Conservation (phyloP, 1,284 basidiomycete genomes). For the Gymnopus androsaceus region DNA sequence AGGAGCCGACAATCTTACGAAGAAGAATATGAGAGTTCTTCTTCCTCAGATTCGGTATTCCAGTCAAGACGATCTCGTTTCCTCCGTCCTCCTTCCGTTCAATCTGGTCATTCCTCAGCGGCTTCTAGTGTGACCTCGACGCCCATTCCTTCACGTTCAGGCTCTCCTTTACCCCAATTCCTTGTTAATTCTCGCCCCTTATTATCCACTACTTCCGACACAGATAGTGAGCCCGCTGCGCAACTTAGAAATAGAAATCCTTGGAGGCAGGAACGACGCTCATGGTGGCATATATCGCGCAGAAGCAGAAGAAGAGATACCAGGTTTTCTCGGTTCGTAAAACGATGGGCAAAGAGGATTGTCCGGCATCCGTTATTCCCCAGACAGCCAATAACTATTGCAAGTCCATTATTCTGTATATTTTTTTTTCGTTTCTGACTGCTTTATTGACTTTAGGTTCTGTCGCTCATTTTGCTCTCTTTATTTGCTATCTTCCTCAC, state of each 20-base stretch:
- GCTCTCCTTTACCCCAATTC: constrained; percentile 48
- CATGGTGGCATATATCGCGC: constrained; percentile 54
- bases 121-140: constrained; percentile 43
- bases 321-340: constrained; percentile 48
- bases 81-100: constrained; percentile 33
- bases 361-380: constrained; percentile 79
- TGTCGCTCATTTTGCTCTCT: constrained; percentile 71
- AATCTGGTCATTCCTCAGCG: constrained; percentile 39
- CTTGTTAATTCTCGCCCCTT: constrained; percentile 41
- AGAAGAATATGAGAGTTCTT: constrained; percentile 40
- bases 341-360: constrained; percentile 55
- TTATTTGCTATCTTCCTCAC: constrained; percentile 78
- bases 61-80: constrained; percentile 27
- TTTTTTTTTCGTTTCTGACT: constrained; percentile 7
- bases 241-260: constrained; percentile 39
- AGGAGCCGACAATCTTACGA: constrained; percentile 5
- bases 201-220: constrained; percentile 62
- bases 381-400: constrained; percentile 79
- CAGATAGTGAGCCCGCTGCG: constrained; percentile 62
- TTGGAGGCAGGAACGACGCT: constrained; percentile 44
- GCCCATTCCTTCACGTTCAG: constrained; percentile 47
- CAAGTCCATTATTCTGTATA: constrained; percentile 41
- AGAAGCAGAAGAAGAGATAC: constrained; percentile 42
- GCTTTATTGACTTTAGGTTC: constrained; percentile 50
- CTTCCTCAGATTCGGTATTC: constrained; percentile 40